Evolutionary conservation across 208 protist genomes (phyloP).

Genomic region (Leptomonas pyrrhocoris): DNA sequence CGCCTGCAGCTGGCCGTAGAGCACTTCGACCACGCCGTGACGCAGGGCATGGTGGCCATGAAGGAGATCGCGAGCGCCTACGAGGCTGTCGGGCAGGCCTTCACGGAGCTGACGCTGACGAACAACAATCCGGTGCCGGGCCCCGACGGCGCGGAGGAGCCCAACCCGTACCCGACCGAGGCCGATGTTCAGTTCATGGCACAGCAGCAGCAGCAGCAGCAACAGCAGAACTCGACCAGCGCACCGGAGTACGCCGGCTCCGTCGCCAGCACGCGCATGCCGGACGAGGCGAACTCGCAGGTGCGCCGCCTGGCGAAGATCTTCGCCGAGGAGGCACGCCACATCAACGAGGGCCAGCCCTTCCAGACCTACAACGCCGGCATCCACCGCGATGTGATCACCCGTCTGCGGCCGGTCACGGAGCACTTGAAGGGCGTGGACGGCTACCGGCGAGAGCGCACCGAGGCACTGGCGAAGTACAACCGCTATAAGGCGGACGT

Average conservation of each 20-base stretch:
- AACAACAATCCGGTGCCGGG: constrained; percentile 32
- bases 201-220: too few species aligned
- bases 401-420: constrained; percentile 50
- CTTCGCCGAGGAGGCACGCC: constrained; percentile 56
- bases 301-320: constrained; percentile 50
- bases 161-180: constrained; percentile 38
- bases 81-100: constrained; percentile 60
- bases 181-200: constrained; percentile 35
- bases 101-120: constrained; percentile 57
- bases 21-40: constrained; percentile 59
- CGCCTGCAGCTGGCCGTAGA: constrained; percentile 45
- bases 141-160: constrained; percentile 14
- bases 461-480: constrained; percentile 45
- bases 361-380: constrained; percentile 68
- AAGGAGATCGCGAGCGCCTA: constrained; percentile 67
- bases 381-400: constrained; percentile 69
- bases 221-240: background rate
- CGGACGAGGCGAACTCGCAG: constrained; percentile 46
- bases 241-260: constrained; percentile 32
- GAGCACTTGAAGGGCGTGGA: constrained; percentile 51
- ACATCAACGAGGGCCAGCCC: constrained; percentile 59
- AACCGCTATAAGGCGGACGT: constrained; percentile 62
- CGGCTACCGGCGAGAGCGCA: constrained; percentile 32
- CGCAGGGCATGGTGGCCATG: constrained; percentile 66
- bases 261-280: constrained; percentile 39